These are phyloP conservation scores for Aspergillus carlsbadensis DNA, from an alignment of 495 filamentous ascomycete species.

Conservation along the genomic window DNA sequence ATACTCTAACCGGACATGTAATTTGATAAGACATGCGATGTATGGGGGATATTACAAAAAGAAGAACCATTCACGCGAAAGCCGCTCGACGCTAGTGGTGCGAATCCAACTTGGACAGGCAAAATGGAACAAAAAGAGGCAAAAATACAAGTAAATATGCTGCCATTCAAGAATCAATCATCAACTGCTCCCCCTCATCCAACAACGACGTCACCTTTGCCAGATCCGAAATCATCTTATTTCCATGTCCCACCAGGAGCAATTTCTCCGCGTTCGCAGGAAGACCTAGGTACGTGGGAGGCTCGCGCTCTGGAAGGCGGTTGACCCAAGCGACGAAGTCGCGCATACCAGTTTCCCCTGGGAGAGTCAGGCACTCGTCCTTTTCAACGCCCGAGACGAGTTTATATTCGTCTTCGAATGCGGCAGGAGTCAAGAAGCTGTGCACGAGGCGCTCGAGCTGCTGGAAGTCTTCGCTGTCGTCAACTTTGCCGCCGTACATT, in stretches of 20 bases:
- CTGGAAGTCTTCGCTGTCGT: constrained; percentile 82
- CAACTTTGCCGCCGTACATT: constrained; percentile 97
- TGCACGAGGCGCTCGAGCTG: constrained; percentile 70
- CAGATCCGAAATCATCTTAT: constrained; percentile 80
- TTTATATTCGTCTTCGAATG: constrained; percentile 89
- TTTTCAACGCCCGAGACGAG: constrained; percentile 67
- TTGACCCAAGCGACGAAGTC: constrained; percentile 95
- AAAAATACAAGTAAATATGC: neutral
- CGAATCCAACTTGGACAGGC: neutral
- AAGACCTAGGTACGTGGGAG: constrained; percentile 93
- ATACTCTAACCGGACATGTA: too few relatives aligned
- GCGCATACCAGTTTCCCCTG: constrained; percentile 72
- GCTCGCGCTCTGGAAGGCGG: constrained; percentile 87
- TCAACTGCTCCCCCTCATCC: constrained; percentile 91
- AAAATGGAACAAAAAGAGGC: constrained; percentile 2
- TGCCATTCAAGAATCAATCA: constrained; percentile 58
- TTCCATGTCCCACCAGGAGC: constrained; percentile 84
- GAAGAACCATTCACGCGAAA: too few relatives aligned
- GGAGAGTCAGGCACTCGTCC: constrained; percentile 69
- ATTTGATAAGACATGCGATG: too few relatives aligned
- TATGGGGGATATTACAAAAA: too few relatives aligned
- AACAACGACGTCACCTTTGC: constrained; percentile 78
- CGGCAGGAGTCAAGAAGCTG: constrained; percentile 74
- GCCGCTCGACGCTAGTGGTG: too few relatives aligned
- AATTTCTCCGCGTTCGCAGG: constrained; percentile 97